Evolutionary conservation across 2,329 filamentous ascomycete genomes (phyloP), one percentile per base, ranked within the genome.

Genomic region (Aspergillus puulaauensis): DNA sequence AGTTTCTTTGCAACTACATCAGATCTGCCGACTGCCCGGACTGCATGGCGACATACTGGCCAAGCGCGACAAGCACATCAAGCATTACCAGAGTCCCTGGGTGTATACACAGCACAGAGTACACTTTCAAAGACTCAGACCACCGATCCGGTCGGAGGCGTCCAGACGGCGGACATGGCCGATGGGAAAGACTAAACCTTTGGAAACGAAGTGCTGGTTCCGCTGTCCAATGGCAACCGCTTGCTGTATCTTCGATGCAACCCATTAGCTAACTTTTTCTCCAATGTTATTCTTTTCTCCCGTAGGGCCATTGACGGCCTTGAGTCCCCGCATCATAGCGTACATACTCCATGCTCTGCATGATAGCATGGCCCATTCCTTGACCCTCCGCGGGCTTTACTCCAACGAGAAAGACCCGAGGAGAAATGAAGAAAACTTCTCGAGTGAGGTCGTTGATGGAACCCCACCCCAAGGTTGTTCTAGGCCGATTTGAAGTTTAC

Each of bases 201-300:
- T n/a, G 49, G 23, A 43, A 17, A 31, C 49, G 21, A 47, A 24
- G 14, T 21, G 27, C 33, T n/a, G 3, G 24, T 9, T 35, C 11
- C 35, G 19, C 23, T 11, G 23, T 56, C 54, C 54, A 56, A 52
- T 56, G 40, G n/a, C 31, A 46, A 5, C 17, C 11, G 15, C 12
- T 12, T 39, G n/a, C 17, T 40, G 46, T 56, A 48, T 50, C 40
- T 31, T 24, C 21, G 17, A 37, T 39, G 39, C 46, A 51, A 19
- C 21, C 48, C 19, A 56, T 56, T 51, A 56, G 45, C 39, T 51
- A 56, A 54, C 33, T 12, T 31, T 48, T 54, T 43, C 39, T 33
- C 37, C 23, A 24, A 17, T 33, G 27, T 19, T 19, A 15, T 52
- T 37, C 14, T 44, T n/a, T 44, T 53, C 24, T 27, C 23, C n/a